Evolutionary conservation across 257 asterid species (phyloP).

Genomic region (Fraxinus pennsylvanica): DNA sequence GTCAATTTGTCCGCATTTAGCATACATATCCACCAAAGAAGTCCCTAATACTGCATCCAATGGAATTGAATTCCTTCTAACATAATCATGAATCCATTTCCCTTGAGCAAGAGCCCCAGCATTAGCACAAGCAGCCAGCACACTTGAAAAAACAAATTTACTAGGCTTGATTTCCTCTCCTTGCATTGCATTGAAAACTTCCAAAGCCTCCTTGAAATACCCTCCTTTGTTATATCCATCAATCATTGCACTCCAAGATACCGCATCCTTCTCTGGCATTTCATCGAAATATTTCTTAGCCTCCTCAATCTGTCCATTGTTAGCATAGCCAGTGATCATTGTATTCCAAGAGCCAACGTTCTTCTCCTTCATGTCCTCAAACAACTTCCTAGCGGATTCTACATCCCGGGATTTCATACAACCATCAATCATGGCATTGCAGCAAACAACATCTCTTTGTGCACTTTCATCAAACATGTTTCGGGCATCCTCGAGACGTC

Average conservation of each 20-base stretch:
- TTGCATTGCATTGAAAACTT: constrained; percentile 49
- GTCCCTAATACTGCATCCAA: constrained; percentile 46
- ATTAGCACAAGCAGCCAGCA: constrained; percentile 49
- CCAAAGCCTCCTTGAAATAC: constrained; percentile 42
- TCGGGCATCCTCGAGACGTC: constrained; percentile 36
- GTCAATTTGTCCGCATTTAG: constrained; percentile 56
- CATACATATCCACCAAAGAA: constrained; percentile 55
- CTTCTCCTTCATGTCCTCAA: constrained; percentile 34
- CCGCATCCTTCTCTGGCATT: constrained; percentile 45
- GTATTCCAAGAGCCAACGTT: constrained; percentile 48
- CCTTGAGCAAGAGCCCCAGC: constrained; percentile 51
- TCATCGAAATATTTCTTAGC: constrained; percentile 41
- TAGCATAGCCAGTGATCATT: constrained; percentile 39
- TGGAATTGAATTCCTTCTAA: constrained; percentile 28
- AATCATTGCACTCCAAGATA: constrained; percentile 56
- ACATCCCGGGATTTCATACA: constrained; percentile 44
- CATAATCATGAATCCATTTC: constrained; percentile 48
- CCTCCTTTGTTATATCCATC: constrained; percentile 41
- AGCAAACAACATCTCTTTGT: constrained; percentile 40
- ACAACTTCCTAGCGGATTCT: constrained; percentile 32
- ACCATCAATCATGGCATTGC: constrained; percentile 55
- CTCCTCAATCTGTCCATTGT: constrained; percentile 35
- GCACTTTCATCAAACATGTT: constrained; percentile 30
- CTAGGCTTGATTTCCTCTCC: constrained; percentile 25
- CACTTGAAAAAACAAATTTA: constrained; percentile 36